Base-by-base conservation (phyloP, 164 flowering plant genomes). In the Umbellularia californica region DNA sequence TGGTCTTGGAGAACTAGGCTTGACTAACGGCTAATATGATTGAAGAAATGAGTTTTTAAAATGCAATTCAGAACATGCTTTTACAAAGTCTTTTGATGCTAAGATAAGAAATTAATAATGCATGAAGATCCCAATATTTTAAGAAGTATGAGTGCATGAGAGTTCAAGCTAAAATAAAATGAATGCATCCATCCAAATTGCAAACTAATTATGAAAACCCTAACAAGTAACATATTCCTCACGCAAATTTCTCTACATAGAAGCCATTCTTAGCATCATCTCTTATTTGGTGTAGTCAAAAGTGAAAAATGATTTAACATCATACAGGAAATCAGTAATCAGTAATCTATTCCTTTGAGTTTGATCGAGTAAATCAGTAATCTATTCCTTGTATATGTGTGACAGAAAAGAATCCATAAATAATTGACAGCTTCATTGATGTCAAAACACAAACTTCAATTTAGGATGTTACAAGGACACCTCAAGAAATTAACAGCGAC, bases 401-500 rank as follows among this genome's bases (percentile, higher is more conserved):
- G 41, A 68, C 9, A 47, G 55, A 9, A 51, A 76, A 50, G 2
- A 71, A n/a, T 11, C 23, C 25, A 52, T 13, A 73, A 50, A 66
- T 11, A 50, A 17, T n/a, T 1, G 23, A 50, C 33, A 30, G n/a
- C 1, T 70, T 0, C 17, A 24, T 15, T n/a, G 17, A 50, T 20
- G 20, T 63, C 15, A 3, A 47, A 17, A 33, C 47, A 25, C 75
- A 25, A 64, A 50, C 19, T 0, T 24, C 35, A 50, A 64, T n/a
- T 25, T 11, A 5, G 51, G 25, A 23, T 11, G 51, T 20, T 70
- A 71, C 35, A 74, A 27, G 52, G 24, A 60, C 76, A 93, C 98
- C 95, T 96, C 99, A 60, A 96, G 97, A 77, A 94, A 94, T 72
- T 97, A 96, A 77, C 98, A 94, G 47, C 97, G 92, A 70, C 97